Conservation (phyloP, 1,139 yeast genomes). For the Pichia sp. region DNA sequence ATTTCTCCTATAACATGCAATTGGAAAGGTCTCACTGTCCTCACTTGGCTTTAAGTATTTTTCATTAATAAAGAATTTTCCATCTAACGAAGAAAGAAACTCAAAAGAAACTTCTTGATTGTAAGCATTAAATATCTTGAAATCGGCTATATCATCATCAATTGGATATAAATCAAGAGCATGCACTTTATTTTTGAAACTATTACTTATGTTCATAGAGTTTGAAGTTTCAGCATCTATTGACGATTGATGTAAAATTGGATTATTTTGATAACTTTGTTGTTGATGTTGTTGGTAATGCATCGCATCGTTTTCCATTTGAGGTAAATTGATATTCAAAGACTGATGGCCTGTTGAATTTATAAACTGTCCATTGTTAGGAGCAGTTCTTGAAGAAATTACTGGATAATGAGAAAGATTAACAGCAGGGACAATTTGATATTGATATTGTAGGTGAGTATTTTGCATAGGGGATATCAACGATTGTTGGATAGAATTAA, state of each 20-base stretch:
- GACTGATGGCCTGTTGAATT: neutral
- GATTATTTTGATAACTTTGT: neutral
- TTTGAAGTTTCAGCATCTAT: neutral
- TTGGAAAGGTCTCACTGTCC: conserved; percentile 11
- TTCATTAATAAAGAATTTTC: conserved; percentile 21
- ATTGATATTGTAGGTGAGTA: neutral
- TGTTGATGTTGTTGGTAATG: neutral
- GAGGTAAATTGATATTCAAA: neutral
- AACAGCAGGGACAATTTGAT: neutral
- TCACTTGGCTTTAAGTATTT: conserved; percentile 7
- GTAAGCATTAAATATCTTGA: neutral
- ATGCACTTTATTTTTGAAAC: neutral
- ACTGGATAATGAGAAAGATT: neutral
- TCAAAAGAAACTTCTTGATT: neutral
- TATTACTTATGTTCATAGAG: neutral
- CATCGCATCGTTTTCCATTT: neutral
- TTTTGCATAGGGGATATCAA: neutral
- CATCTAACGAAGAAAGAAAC: conserved; percentile 20
- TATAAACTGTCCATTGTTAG: too few relatives aligned
- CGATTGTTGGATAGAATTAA: neutral
- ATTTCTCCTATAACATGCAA: conserved; percentile 27
- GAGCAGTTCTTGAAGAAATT: too few relatives aligned
- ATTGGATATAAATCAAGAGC: neutral
- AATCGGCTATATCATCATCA: neutral
- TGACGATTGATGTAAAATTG: neutral